phyloP scores from a whole-genome alignment of 2,329 filamentous ascomycete species.

The Monilinia vaccinii-corymbosi region DNA sequence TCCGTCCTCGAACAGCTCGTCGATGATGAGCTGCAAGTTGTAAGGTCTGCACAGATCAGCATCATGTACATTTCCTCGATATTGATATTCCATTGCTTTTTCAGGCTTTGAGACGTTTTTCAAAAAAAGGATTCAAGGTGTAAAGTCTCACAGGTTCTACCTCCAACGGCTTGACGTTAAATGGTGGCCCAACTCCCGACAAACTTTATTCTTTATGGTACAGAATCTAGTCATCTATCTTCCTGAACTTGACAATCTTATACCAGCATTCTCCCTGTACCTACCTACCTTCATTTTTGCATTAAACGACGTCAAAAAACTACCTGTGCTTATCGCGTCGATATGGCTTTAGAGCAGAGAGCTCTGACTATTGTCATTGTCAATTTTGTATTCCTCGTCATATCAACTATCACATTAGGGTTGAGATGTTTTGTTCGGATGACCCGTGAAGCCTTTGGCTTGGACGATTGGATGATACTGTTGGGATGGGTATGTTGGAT shows the following conservation, averaged over 20 bases:
- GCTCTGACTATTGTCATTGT: background rate
- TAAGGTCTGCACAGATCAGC: background rate
- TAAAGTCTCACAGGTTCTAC: background rate
- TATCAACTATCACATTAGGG: background rate
- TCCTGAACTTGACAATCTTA: background rate
- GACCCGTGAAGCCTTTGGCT: background rate
- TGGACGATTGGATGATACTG: conserved; percentile 3
- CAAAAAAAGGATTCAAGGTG: background rate
- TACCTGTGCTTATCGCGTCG: background rate
- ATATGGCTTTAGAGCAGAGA: background rate
- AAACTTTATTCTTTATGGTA: background rate
- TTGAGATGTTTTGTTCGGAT: background rate
- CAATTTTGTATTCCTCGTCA: conserved; percentile 2
- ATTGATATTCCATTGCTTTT: background rate
- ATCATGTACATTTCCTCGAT: background rate
- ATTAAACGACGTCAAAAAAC: background rate
- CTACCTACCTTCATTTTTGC: background rate
- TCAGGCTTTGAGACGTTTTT: background rate
- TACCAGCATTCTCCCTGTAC: background rate
- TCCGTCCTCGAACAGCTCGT: background rate
- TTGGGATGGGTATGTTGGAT: background rate
- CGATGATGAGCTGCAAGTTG: background rate
- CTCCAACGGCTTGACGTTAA: background rate
- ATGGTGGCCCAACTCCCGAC: background rate
- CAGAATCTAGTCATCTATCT: background rate